Conservation (phyloP, 768 basidiomycete genomes). For the Agrocybe pediades region DNA sequence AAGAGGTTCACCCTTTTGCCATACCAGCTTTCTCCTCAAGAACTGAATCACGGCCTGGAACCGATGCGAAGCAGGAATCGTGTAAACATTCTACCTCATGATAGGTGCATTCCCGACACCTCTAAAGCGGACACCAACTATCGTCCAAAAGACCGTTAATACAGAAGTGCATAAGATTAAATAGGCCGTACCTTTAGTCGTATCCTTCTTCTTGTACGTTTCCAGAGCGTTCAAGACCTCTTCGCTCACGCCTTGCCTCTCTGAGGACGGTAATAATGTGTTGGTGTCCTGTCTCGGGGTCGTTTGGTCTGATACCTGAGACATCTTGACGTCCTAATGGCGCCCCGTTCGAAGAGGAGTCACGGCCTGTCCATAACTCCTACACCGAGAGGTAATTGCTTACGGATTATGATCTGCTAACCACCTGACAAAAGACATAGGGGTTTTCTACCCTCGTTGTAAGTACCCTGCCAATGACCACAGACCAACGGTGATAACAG, state of each 20-base stretch:
- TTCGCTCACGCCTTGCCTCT: conserved; percentile 31
- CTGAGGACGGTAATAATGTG: conserved; percentile 28
- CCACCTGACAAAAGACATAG: too few relatives aligned
- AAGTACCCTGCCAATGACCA: too few relatives aligned
- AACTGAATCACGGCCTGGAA: conserved; percentile 97
- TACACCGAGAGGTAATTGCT: not conserved
- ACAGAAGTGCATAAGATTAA: not conserved
- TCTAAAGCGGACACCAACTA: conserved; percentile 97
- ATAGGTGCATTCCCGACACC: conserved; percentile 97
- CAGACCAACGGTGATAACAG: too few relatives aligned
- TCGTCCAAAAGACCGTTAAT: not conserved
- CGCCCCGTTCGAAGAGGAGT: not conserved
- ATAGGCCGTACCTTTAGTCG: conserved; percentile 60
- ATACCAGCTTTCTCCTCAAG: conserved; percentile 83
- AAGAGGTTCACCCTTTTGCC: conserved; percentile 84
- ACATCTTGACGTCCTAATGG: conserved; percentile 14
- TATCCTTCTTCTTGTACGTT: conserved; percentile 85
- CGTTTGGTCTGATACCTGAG: conserved; percentile 24
- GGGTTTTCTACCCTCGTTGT: too few relatives aligned
- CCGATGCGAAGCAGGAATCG: conserved; percentile 90
- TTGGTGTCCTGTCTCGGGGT: conserved; percentile 26
- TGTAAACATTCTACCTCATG: conserved; percentile 99
- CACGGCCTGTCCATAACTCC: not conserved
- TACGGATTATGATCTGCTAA: too few relatives aligned
- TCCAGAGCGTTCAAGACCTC: conserved; percentile 77